Percentiles rank a stretch among this genome's conserved stretches.
These are phyloP conservation scores for Pseudocercospora fuligena DNA, from an alignment of 2,329 filamentous ascomycete genomes.

Conservation along the genomic window DNA sequence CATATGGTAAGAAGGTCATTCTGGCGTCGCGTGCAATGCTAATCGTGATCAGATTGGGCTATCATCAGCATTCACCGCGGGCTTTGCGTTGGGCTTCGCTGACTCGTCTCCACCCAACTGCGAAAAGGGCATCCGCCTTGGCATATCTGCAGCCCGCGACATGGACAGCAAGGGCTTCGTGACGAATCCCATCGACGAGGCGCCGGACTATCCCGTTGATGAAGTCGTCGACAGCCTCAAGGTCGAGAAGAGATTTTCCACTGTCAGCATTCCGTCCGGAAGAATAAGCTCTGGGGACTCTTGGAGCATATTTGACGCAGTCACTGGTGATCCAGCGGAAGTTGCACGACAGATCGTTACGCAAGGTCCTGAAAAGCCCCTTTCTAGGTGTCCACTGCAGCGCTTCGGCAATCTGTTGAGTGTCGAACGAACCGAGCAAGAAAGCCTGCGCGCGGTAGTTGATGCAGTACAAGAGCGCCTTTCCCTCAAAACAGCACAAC, in stretches of 20 bases:
- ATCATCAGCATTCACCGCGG: slow-evolving; percentile 40
- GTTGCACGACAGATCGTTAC: slow-evolving; percentile 41
- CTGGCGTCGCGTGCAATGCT: neutral
- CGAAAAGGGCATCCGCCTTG: slow-evolving; percentile 38
- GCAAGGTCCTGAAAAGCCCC: slow-evolving; percentile 36
- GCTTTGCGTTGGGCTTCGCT: slow-evolving; percentile 41
- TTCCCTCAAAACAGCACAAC: slow-evolving; percentile 27
- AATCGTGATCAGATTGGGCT: slow-evolving; percentile 33
- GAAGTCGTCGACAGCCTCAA: slow-evolving; percentile 33
- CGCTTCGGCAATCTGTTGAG: slow-evolving; percentile 37
- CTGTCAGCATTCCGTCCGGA: slow-evolving; percentile 39
- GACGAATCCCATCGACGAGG: slow-evolving; percentile 29
- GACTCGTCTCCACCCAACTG: slow-evolving; percentile 36
- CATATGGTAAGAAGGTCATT: slow-evolving; percentile 23
- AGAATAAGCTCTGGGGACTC: slow-evolving; percentile 41
- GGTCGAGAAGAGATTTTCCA: slow-evolving; percentile 33
- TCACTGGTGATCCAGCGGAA: slow-evolving; percentile 41
- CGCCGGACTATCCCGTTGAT: slow-evolving; percentile 38
- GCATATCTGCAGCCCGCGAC: slow-evolving; percentile 36
- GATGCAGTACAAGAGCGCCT: slow-evolving; percentile 39
- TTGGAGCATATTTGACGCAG: slow-evolving; percentile 41
- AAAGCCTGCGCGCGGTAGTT: slow-evolving; percentile 38
- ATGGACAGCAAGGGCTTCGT: slow-evolving; percentile 37
- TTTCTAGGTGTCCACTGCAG: slow-evolving; percentile 37
- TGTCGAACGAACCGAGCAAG: slow-evolving; percentile 39